Conservation (phyloP, 768 basidiomycete genomes). For the Rhizopogon vesiculosus region DNA sequence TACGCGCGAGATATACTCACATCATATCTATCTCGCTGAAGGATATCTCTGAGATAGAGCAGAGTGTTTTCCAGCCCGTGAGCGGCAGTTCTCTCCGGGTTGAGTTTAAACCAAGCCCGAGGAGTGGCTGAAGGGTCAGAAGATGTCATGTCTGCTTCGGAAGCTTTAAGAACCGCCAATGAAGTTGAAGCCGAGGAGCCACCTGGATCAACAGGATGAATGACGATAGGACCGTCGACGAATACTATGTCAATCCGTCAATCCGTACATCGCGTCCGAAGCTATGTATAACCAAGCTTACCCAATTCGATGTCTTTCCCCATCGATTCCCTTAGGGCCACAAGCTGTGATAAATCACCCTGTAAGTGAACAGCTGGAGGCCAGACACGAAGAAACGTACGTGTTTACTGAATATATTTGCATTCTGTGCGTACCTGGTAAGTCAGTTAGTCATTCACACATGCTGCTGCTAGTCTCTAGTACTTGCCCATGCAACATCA, state of each 20-base stretch:
- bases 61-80: conserved; percentile 58
- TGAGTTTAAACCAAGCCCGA: conserved; percentile 69
- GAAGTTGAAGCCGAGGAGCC: conserved; percentile 18
- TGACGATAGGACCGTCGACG: conserved; percentile 63
- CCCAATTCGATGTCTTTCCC: conserved; percentile 64
- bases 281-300: conserved; percentile 16
- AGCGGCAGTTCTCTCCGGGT: conserved; percentile 45
- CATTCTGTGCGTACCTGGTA: conserved; percentile 66
- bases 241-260: conserved; percentile 46
- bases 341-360: conserved; percentile 40
- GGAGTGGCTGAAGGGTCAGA: conserved; percentile 54
- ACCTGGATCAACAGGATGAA: conserved; percentile 60
- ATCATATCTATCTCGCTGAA: conserved; percentile 60
- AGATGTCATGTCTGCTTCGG: conserved; percentile 26
- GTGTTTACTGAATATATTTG: conserved; percentile 63
- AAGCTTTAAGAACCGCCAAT: conserved; percentile 34
- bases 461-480: neutral
- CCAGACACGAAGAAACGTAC: conserved; percentile 31
- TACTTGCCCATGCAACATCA: conserved; percentile 43
- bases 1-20: conserved; percentile 32
- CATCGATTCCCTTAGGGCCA: conserved; percentile 67
- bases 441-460: neutral
- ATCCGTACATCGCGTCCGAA: neutral
- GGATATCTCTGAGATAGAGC: conserved; percentile 45
- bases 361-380: neutral